Percentiles rank a stretch among this genome's conserved stretches.
Conservation (phyloP, 306 rosid genomes). For the Pyrus bretschneideri region DNA sequence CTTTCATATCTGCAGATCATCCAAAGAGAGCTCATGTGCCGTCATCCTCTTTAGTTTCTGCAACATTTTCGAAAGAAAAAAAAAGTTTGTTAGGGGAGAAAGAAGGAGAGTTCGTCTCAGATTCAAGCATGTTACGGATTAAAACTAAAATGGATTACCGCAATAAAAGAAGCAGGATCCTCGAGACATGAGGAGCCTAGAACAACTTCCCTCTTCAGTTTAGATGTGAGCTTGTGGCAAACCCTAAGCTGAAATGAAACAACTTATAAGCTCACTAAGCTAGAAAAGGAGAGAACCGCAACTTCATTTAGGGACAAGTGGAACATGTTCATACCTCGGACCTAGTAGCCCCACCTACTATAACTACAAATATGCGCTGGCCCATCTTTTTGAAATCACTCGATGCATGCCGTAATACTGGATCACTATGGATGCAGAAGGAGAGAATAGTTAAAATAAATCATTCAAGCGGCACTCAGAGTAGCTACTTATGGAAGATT, state of each 20-base stretch:
- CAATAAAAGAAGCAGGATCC: constrained; percentile 80
- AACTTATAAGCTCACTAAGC: constrained; percentile 3
- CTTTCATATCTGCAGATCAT: constrained; percentile 74
- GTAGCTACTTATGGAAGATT: not conserved
- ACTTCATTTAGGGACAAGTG: not conserved
- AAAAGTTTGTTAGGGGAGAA: not conserved
- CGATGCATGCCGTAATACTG: constrained; percentile 78
- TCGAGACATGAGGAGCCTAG: constrained; percentile 86
- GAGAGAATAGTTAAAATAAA: not conserved
- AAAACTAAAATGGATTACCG: constrained; percentile 33
- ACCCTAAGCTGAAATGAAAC: constrained; percentile 67
- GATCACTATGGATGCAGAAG: constrained; percentile 47
- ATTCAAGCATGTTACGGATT: too few species aligned
- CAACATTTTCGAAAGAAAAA: not conserved
- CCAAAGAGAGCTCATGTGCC: constrained; percentile 60
- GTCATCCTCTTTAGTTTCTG: constrained; percentile 83
- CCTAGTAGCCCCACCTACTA: constrained; percentile 93
- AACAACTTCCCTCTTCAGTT: constrained; percentile 79
- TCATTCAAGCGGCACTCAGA: not conserved
- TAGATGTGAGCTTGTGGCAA: constrained; percentile 85
- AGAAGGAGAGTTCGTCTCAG: too few species aligned
- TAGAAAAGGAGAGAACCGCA: not conserved
- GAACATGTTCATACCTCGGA: constrained; percentile 61
- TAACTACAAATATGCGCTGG: constrained; percentile 75
- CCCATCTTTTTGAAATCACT: constrained; percentile 92